Percentiles rank a stretch among this genome's conserved stretches.
These are phyloP conservation scores for Detonula confervacea DNA, from an alignment of 352 stramenopile genomes.

Conservation along the genomic window DNA sequence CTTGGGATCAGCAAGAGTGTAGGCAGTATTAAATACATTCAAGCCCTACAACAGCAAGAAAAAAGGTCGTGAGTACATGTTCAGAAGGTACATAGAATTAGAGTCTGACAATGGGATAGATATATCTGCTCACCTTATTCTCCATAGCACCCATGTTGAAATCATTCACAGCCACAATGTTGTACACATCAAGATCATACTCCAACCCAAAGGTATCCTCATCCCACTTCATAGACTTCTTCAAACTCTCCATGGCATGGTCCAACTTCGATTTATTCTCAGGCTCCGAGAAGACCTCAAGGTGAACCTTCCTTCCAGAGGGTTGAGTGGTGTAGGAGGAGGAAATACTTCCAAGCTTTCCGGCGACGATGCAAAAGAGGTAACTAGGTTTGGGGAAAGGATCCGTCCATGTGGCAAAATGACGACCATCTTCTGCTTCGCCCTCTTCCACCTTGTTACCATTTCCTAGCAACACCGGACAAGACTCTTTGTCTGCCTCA, in stretches of 20 bases:
- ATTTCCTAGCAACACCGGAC: conserved; percentile 88
- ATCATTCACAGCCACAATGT: conserved; percentile 90
- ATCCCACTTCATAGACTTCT: conserved; percentile 90
- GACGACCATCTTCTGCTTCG: conserved; percentile 52
- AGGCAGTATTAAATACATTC: conserved; percentile 91
- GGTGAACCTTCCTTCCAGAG: conserved; percentile 81
- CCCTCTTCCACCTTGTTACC: conserved; percentile 87
- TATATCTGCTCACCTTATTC: conserved; percentile 63
- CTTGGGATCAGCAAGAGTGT: conserved; percentile 86
- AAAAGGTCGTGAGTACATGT: background rate
- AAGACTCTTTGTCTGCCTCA: conserved; percentile 76
- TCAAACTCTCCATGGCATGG: conserved; percentile 86
- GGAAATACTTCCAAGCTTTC: conserved; percentile 70
- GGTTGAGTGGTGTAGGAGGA: conserved; percentile 79
- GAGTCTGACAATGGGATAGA: too few relatives aligned
- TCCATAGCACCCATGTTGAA: conserved; percentile 92
- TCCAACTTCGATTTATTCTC: conserved; percentile 87
- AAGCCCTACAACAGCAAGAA: conserved; percentile 65
- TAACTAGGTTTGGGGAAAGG: conserved; percentile 90
- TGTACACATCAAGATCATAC: conserved; percentile 91
- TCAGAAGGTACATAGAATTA: too few relatives aligned
- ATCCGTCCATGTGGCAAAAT: conserved; percentile 88
- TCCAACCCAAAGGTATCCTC: conserved; percentile 89
- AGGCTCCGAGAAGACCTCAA: conserved; percentile 87
- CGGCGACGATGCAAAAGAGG: conserved; percentile 88